phyloP scores from a whole-genome alignment of 2,329 filamentous ascomycete species.

The Stemphylium lycopersici region DNA sequence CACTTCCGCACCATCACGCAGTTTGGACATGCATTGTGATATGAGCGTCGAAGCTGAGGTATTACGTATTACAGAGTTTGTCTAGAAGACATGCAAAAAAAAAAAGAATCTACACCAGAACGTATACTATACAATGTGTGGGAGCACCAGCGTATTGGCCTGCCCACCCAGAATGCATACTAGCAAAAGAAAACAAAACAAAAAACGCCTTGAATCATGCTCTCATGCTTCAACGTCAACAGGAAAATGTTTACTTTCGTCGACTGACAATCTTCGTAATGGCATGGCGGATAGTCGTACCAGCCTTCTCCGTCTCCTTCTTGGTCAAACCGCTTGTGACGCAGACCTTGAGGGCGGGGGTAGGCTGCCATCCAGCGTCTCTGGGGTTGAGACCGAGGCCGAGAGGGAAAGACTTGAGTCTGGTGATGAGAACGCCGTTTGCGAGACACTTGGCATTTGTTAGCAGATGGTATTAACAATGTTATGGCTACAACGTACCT shows the following conservation, averaged over 20 bases:
- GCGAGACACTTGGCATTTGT: slow-evolving; percentile 68
- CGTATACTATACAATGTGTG: slow-evolving; percentile 1
- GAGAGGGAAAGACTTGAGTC: slow-evolving; percentile 76
- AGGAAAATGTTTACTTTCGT: slow-evolving; percentile 46
- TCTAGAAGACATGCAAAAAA: not conserved
- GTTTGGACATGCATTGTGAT: not conserved
- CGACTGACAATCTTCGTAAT: slow-evolving; percentile 86
- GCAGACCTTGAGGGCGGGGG: slow-evolving; percentile 88
- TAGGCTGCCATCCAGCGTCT: slow-evolving; percentile 70
- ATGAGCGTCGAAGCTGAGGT: not conserved
- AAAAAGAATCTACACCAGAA: not conserved
- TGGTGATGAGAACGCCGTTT: slow-evolving; percentile 88
- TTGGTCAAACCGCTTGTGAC: slow-evolving; percentile 85
- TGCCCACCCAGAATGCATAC: not conserved
- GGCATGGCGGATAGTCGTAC: slow-evolving; percentile 83
- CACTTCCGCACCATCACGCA: too few species aligned
- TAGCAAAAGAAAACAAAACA: too few species aligned
- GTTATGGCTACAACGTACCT: too few species aligned
- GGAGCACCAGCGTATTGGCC: not conserved
- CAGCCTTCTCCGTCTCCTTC: slow-evolving; percentile 96
- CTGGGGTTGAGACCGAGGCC: slow-evolving; percentile 66
- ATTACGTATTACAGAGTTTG: slow-evolving; percentile 6
- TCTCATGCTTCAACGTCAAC: not conserved
- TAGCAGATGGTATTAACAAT: too few species aligned
- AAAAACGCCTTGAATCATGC: slow-evolving; percentile 7